These are phyloP conservation scores for Aspergillus sp. DNA, from an alignment of 2,329 filamentous ascomycete species.

Conservation along the genomic window DNA sequence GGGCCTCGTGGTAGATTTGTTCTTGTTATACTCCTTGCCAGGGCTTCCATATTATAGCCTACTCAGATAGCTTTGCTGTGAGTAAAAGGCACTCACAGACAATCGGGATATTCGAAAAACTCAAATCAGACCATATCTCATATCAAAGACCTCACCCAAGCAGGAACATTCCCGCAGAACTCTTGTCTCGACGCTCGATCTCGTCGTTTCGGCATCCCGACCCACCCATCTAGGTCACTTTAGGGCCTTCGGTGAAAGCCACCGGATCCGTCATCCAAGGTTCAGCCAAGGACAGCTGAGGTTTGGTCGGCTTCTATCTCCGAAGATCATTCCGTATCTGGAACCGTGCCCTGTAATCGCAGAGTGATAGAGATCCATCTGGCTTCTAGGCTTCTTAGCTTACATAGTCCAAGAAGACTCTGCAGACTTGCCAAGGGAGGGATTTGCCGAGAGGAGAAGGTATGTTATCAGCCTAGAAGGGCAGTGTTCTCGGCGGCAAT, in stretches of 20 bases:
- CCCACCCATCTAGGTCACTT: conserved; percentile 14
- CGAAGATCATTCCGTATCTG: neutral
- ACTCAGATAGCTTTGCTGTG: no score
- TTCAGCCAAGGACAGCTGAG: neutral
- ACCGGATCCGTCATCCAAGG: neutral
- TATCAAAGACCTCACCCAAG: conserved; percentile 1
- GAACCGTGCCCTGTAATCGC: neutral
- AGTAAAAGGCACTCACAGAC: neutral
- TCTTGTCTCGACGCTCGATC: neutral
- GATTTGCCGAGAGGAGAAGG: neutral
- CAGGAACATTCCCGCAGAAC: conserved; percentile 2
- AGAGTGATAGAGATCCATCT: neutral
- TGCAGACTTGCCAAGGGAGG: neutral
- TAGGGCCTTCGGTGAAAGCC: conserved; percentile 10
- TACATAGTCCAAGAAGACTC: neutral
- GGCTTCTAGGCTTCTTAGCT: neutral
- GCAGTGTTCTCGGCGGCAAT: neutral
- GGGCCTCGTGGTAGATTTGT: no score
- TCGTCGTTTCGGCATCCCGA: neutral
- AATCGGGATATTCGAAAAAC: neutral
- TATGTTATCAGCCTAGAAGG: neutral
- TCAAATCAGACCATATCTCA: neutral
- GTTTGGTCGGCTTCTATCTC: neutral
- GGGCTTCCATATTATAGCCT: no score
- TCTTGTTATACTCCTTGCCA: no score